Conservation (phyloP, 768 basidiomycete species). For the Mycena pura region DNA sequence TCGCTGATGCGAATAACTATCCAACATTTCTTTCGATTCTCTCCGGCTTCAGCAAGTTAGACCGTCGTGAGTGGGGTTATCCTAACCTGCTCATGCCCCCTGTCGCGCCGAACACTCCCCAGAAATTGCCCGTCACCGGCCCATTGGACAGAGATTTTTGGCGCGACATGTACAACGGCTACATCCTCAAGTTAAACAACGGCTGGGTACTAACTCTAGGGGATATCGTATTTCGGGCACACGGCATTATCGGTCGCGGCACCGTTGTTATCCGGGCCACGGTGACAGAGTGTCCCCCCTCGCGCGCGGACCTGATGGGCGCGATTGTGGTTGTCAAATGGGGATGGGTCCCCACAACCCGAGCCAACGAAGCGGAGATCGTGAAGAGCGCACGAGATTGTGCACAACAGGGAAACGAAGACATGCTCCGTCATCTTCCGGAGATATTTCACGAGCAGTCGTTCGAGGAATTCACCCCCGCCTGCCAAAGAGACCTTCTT, state of each 20-base stretch:
- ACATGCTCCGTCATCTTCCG: slow-evolving; percentile 2
- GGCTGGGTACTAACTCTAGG: background rate
- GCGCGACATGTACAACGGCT: background rate
- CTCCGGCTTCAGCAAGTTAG: background rate
- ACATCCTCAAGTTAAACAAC: background rate
- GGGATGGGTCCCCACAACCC: background rate
- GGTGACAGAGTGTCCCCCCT: background rate
- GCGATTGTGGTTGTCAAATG: background rate
- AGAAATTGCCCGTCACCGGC: too few relatives aligned
- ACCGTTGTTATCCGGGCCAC: background rate
- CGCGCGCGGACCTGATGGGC: background rate
- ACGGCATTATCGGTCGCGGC: slow-evolving; percentile 1
- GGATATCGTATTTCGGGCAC: background rate
- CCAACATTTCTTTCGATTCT: background rate
- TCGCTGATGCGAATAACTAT: background rate
- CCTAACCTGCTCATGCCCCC: too few relatives aligned
- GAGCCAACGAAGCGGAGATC: background rate
- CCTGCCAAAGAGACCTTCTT: background rate
- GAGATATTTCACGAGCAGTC: background rate
- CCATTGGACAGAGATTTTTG: too few relatives aligned
- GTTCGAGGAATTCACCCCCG: background rate
- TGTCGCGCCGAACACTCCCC: too few relatives aligned
- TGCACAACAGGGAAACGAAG: background rate
- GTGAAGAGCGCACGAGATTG: background rate
- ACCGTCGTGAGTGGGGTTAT: too few relatives aligned